Conservation (phyloP, 768 basidiomycete species). For the Lactifluus subvellereus region DNA sequence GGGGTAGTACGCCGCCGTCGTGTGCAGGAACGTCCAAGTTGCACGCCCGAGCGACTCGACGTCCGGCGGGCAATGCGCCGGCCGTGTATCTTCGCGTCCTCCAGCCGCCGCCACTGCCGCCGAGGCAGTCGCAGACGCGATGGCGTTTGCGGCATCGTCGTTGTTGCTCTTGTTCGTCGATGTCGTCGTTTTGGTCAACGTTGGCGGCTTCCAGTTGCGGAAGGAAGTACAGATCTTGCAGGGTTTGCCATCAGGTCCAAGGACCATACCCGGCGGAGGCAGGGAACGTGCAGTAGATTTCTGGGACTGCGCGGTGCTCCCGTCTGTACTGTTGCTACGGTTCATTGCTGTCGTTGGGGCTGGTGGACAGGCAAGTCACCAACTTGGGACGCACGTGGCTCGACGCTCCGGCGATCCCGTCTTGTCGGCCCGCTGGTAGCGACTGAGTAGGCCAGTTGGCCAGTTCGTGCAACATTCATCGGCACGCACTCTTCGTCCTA, state of each 20-base stretch:
- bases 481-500: no score
- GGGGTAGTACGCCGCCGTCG: slow-evolving; percentile 94
- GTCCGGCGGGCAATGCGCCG: slow-evolving; percentile 81
- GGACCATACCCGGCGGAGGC: slow-evolving; percentile 78
- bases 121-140: slow-evolving; percentile 32
- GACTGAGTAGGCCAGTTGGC: no score
- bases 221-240: slow-evolving; percentile 90
- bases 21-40: slow-evolving; percentile 96
- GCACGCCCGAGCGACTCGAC: slow-evolving; percentile 84
- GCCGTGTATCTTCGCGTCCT: slow-evolving; percentile 36
- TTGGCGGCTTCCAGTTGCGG: slow-evolving; percentile 54
- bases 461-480: no score
- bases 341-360: background rate
- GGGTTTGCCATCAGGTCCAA: slow-evolving; percentile 91
- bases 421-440: no score
- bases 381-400: background rate
- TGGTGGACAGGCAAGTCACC: no score
- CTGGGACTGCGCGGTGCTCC: background rate
- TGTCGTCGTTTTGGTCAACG: slow-evolving; percentile 30
- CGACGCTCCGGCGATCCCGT: background rate
- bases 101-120: slow-evolving; percentile 20
- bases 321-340: background rate
- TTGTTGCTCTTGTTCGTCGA: slow-evolving; percentile 16
- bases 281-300: slow-evolving; percentile 28
- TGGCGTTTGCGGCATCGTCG: slow-evolving; percentile 32